phyloP scores from a whole-genome alignment of 345 rosid genomes.

The Eutrema yunnanense region DNA sequence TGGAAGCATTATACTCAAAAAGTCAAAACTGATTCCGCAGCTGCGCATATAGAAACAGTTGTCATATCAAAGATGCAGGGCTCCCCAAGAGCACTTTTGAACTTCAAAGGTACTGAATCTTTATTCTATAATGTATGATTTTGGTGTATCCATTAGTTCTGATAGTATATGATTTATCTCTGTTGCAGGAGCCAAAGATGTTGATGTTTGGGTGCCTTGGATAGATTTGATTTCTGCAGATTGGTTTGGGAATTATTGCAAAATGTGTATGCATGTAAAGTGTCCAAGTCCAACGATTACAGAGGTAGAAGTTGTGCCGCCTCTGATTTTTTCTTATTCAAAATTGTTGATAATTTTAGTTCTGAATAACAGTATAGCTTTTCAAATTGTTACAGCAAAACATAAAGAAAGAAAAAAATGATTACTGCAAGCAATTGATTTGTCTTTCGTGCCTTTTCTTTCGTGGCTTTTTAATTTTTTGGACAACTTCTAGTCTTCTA shows the following conservation, averaged over 20 bases:
- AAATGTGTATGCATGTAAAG: background rate
- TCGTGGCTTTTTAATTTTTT: too few species aligned
- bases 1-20: background rate
- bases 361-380: background rate
- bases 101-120: conserved; percentile 4
- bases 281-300: background rate
- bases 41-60: background rate
- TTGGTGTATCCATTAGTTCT: background rate
- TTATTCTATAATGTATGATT: background rate
- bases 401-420: background rate
- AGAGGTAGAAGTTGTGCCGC: background rate
- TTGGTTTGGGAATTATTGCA: background rate
- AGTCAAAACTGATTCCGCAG: background rate
- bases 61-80: conserved; percentile 9
- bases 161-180: background rate
- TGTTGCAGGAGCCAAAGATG: background rate
- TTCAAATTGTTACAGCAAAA: background rate
- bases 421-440: background rate
- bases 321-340: background rate
- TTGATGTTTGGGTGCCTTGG: conserved; percentile 6
- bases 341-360: background rate
- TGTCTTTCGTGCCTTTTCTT: too few species aligned
- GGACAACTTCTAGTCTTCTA: too few species aligned
- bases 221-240: background rate
- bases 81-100: background rate